Percentiles rank a stretch among this genome's conserved stretches.
Evolutionary conservation across 495 filamentous ascomycete species (phyloP).

Genomic region (Beverwykella pulmonaria): DNA sequence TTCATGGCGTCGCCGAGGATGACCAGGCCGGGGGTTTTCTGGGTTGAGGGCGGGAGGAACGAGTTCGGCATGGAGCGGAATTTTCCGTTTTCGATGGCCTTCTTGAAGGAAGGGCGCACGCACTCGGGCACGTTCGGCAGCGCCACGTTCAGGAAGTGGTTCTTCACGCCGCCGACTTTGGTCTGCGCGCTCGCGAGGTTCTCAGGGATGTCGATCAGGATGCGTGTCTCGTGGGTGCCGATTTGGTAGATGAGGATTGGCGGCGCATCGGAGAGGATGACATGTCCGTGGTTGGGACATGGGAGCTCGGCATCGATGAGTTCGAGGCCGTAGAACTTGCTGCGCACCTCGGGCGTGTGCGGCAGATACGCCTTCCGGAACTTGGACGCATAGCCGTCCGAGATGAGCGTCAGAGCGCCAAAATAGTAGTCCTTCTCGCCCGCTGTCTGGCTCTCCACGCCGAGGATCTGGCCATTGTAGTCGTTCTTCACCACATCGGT

Average conservation of each 20-base stretch:
- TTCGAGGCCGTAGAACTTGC: conserved; percentile 90
- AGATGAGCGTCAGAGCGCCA: conserved; percentile 80
- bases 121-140: conserved; percentile 74
- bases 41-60: conserved; percentile 77
- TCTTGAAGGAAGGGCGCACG: conserved; percentile 71
- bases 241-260: conserved; percentile 97
- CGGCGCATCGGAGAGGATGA: conserved; percentile 75
- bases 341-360: conserved; percentile 68
- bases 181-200: conserved; percentile 70
- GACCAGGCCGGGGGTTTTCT: conserved; percentile 71
- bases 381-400: conserved; percentile 91
- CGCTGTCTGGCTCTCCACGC: conserved; percentile 69
- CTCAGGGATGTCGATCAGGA: conserved; percentile 87
- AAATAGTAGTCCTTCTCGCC: conserved; percentile 73
- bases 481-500: conserved; percentile 51
- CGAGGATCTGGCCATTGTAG: conserved; percentile 59
- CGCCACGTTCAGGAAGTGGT: conserved; percentile 74
- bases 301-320: conserved; percentile 84
- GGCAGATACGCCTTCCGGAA: conserved; percentile 81
- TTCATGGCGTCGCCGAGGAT: conserved; percentile 91
- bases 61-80: conserved; percentile 89
- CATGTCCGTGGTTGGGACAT: conserved; percentile 74
- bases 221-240: conserved; percentile 89
- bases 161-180: conserved; percentile 76
- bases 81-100: conserved; percentile 73